Evolutionary conservation across 1,139 yeast genomes (phyloP), one percentile per base, ranked within the genome.

Genomic region (Diutina siamensis): DNA sequence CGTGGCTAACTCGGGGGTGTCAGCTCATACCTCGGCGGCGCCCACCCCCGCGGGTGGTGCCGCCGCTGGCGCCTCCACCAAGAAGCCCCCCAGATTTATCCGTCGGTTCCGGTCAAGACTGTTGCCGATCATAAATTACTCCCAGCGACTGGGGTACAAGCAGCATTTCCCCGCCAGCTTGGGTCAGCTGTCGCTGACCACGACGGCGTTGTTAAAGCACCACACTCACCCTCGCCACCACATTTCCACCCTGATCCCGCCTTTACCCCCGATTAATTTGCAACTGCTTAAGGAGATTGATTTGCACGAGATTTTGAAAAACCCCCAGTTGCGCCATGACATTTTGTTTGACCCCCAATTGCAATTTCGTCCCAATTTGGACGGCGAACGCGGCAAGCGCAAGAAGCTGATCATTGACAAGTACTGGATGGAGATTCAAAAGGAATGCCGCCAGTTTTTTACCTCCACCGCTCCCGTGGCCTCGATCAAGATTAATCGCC

Each of bases 251-350:
- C 47, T 48, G 21, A 50, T 50, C 35, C 53, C 68, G 66, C 17
- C 71, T 72, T 19, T 59, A 71, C 97, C 97, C 1, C 95, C 96
- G 0, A 89, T 88, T 48, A 87, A 86, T 60, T 67, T 86, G 48
- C 92, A 83, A 57, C 80, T 88, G 40, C 71, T 89, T 54, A 78
- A 83, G 54, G 96, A 88, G 60, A 85, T 89, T 49, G 97, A 89
- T 57, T 66, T 89, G 46, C 86, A 84, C 51, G 96, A 88, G 58
- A 88, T 92, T 48, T 72, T 89, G 55, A 85, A 85, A 59, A 89
- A 89, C 62, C 96, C 96, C 8, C 96, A 87, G 62, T 70, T 89
- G 49, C 76, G 97, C 51, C 97, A 89, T 60, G 97, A 89, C 59
- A 86, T 89, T 48, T 72, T 87, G 25, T 89, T 89, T 59, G 97